Conservation (phyloP, 1,139 yeast species). For the Debaryomyces singareniensis region DNA sequence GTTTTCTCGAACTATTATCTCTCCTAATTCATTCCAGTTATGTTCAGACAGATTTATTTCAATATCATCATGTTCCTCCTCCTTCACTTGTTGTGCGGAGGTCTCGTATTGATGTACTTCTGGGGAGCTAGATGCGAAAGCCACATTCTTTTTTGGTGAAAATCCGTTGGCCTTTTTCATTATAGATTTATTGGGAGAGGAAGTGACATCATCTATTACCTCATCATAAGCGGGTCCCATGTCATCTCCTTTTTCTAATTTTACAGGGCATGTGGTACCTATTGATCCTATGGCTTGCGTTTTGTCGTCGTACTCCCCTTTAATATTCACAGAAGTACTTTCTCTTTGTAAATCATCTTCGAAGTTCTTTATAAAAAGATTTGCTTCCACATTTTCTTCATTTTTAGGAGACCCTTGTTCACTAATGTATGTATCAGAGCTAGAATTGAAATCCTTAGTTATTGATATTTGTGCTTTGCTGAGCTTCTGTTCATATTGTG, state of each 20-base stretch:
- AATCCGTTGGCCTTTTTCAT: constrained; percentile 31
- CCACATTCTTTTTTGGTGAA: constrained; percentile 34
- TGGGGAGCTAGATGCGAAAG: constrained; percentile 26
- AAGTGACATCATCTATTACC: constrained; percentile 5
- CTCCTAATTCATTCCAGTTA: constrained; percentile 19
- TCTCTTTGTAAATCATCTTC: constrained; percentile 10
- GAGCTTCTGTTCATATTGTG: constrained; percentile 7
- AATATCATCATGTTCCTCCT: neutral
- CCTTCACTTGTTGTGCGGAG: neutral
- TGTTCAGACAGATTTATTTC: constrained; percentile 11
- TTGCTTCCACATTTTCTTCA: constrained; percentile 4
- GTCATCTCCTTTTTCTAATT: constrained; percentile 8
- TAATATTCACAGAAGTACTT: neutral
- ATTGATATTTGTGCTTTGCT: neutral
- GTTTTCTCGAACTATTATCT: constrained; percentile 12
- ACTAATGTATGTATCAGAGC: constrained; percentile 39
- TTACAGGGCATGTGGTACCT: constrained; percentile 20
- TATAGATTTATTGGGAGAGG: constrained; percentile 39
- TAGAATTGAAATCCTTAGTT: constrained; percentile 28
- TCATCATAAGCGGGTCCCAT: constrained; percentile 5
- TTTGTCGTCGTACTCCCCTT: constrained; percentile 11
- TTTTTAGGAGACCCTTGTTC: constrained; percentile 17
- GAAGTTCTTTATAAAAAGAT: constrained; percentile 23
- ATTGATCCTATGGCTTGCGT: constrained; percentile 28
- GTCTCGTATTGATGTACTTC: constrained; percentile 28